Evolutionary conservation across 768 basidiomycete species (phyloP).

Genomic region (Fibroporia radiculosa): DNA sequence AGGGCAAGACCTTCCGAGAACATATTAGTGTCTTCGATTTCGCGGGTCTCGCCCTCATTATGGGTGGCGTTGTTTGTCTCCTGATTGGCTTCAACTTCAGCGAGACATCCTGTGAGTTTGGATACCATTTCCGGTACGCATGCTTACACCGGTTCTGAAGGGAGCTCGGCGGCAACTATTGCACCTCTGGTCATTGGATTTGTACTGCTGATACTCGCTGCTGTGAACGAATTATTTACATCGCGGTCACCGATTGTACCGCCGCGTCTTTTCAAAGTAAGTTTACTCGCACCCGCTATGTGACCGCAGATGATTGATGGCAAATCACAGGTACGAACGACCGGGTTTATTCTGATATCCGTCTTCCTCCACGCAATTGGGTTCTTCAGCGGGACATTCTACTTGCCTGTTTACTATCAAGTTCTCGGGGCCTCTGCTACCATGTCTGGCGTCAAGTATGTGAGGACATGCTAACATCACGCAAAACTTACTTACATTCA

Average conservation of each 20-base stretch:
- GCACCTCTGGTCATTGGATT: constrained; percentile 53
- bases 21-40: constrained; percentile 69
- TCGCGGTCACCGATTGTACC: constrained; percentile 65
- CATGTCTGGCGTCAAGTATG: constrained; percentile 54
- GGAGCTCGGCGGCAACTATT: constrained; percentile 55
- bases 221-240: constrained; percentile 54
- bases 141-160: constrained; percentile 26
- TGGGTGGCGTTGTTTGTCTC: constrained; percentile 57
- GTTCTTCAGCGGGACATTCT: constrained; percentile 56
- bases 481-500: neutral
- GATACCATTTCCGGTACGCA: neutral
- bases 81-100: constrained; percentile 70
- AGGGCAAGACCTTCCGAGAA: constrained; percentile 45
- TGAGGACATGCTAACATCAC: neutral
- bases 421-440: constrained; percentile 72
- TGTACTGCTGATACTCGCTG: constrained; percentile 41
- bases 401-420: constrained; percentile 75
- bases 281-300: neutral
- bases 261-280: constrained; percentile 56
- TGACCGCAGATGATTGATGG: neutral
- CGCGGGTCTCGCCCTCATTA: constrained; percentile 53
- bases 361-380: constrained; percentile 56
- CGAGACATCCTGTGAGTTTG: constrained; percentile 51
- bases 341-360: constrained; percentile 47
- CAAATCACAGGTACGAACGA: constrained; percentile 59